Evolutionary conservation across 352 stramenopile species (phyloP).

Genomic region (Thalassiosira hispida): DNA sequence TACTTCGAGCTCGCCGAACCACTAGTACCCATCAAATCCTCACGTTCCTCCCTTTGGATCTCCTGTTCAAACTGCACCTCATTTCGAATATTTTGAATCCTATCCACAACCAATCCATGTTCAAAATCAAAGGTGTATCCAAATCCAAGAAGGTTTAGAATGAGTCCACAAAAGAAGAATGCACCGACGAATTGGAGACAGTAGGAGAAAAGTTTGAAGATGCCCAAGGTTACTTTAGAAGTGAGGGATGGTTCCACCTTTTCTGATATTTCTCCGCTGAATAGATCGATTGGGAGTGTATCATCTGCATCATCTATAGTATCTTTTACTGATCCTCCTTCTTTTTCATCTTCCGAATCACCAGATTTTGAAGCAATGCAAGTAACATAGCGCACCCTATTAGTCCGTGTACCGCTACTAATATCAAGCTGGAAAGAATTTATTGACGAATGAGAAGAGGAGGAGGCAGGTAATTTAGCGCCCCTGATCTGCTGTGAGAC

Average conservation of each 20-base stretch:
- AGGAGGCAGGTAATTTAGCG: too few relatives aligned
- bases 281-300: slow-evolving; percentile 1
- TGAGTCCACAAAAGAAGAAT: slow-evolving; percentile 25
- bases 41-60: slow-evolving; percentile 29
- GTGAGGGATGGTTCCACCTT: slow-evolving; percentile 5
- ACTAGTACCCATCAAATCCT: slow-evolving; percentile 7
- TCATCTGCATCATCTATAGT: slow-evolving; percentile 7
- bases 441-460: too few relatives aligned
- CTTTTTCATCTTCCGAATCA: neutral
- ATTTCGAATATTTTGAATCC: slow-evolving; percentile 34
- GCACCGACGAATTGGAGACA: slow-evolving; percentile 36
- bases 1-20: slow-evolving; percentile 5
- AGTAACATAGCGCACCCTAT: too few relatives aligned
- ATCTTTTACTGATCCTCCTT: neutral
- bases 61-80: slow-evolving; percentile 46
- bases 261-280: neutral
- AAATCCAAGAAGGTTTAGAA: slow-evolving; percentile 30
- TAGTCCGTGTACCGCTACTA: too few relatives aligned
- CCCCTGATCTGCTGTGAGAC: too few relatives aligned
- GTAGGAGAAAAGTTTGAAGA: slow-evolving; percentile 43
- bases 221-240: slow-evolving; percentile 4
- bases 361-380: too few relatives aligned
- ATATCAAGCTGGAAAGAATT: too few relatives aligned
- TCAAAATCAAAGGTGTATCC: slow-evolving; percentile 31
- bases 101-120: slow-evolving; percentile 30